A percentile compares a stretch with the other conserved stretches of the same genome.
Conservation (phyloP, 495 filamentous ascomycete genomes). For the Thozetella sp. region DNA sequence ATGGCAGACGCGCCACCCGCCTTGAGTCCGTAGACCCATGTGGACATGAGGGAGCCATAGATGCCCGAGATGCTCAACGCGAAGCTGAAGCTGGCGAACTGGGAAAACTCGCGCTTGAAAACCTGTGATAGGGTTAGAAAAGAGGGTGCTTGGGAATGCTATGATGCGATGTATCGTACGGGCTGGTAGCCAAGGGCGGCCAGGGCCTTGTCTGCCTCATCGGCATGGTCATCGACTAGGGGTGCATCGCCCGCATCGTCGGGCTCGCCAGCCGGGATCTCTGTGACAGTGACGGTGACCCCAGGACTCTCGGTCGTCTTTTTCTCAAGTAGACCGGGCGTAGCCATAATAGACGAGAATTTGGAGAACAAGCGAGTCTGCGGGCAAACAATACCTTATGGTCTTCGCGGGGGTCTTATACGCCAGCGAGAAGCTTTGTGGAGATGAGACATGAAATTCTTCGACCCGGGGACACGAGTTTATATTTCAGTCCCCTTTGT, state of each 20-base stretch:
- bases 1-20: slow-evolving; percentile 62
- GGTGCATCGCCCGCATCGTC: slow-evolving; percentile 1
- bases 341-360: too few relatives aligned
- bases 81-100: slow-evolving; percentile 64
- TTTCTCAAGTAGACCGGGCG: not conserved
- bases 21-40: slow-evolving; percentile 59
- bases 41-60: slow-evolving; percentile 63
- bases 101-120: slow-evolving; percentile 66
- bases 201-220: slow-evolving; percentile 30
- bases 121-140: slow-evolving; percentile 31
- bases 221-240: slow-evolving; percentile 1
- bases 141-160: too few relatives aligned
- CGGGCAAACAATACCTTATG: too few relatives aligned
- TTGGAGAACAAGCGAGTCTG: too few relatives aligned
- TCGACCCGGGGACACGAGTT: not conserved
- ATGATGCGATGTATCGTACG: slow-evolving; percentile 11
- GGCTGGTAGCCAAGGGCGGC: slow-evolving; percentile 32
- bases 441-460: not conserved
- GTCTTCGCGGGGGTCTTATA: too few relatives aligned
- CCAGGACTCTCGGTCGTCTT: not conserved
- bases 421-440: too few relatives aligned
- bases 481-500: not conserved
- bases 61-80: slow-evolving; percentile 64
- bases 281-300: not conserved
- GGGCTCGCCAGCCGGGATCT: not conserved